Conservation (phyloP, 2,329 filamentous ascomycete genomes). For the Escovopsis sp. region DNA sequence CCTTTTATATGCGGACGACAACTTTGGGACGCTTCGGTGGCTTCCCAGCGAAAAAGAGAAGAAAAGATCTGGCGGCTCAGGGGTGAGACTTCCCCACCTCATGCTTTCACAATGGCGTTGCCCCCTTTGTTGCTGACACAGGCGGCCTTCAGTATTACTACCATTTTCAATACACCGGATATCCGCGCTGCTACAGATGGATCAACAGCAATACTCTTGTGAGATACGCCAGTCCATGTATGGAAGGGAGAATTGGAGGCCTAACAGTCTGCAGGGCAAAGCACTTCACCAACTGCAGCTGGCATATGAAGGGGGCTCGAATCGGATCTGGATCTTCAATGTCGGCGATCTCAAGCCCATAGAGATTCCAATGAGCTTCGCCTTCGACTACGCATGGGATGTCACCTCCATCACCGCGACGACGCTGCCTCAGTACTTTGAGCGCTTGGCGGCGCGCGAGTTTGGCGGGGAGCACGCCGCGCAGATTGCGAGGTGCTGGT, state of each 20-base stretch:
- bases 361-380: slow-evolving; percentile 40
- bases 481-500: slow-evolving; percentile 33
- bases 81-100: slow-evolving; percentile 22
- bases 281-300: slow-evolving; percentile 38
- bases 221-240: background rate
- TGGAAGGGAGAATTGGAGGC: background rate
- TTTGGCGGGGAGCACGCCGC: slow-evolving; percentile 32
- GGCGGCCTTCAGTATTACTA: slow-evolving; percentile 23
- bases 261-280: slow-evolving; percentile 15
- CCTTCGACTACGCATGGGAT: slow-evolving; percentile 42
- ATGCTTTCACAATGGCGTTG: background rate
- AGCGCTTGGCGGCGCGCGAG: slow-evolving; percentile 32
- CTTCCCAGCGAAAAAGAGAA: slow-evolving; percentile 39
- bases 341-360: slow-evolving; percentile 47
- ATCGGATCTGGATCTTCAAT: slow-evolving; percentile 47
- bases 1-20: slow-evolving; percentile 48
- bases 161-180: slow-evolving; percentile 48
- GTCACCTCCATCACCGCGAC: slow-evolving; percentile 28
- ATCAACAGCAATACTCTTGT: slow-evolving; percentile 47
- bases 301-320: slow-evolving; percentile 32
- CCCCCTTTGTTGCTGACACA: slow-evolving; percentile 1
- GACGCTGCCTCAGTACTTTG: slow-evolving; percentile 27
- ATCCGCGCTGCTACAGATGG: slow-evolving; percentile 45
- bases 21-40: slow-evolving; percentile 43
- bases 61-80: slow-evolving; percentile 38